Base-by-base conservation (phyloP, 805 yeast species). In the Nakazawaea populi region DNA sequence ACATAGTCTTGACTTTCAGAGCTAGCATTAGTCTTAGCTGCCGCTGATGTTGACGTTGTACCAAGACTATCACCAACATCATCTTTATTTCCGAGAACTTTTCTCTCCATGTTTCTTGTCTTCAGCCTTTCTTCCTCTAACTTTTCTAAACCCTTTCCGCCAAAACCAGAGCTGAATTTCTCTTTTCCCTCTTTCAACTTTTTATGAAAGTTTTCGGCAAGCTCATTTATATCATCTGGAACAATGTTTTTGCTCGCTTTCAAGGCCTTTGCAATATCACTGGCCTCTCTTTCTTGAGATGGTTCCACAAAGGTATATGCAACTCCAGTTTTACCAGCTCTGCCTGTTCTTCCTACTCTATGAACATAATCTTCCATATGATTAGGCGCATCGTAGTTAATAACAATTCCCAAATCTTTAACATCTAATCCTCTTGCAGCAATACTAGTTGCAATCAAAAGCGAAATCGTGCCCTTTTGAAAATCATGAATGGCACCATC, bases 381-480 rank as follows among this genome's bases (percentile, higher is more conserved):
- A 55, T 77, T 87, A 0, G 96, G 96, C 0, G 89, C 77, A 56
- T 87, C 90, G 59, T 77, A 87, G 55, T 94, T 87, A 6, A 94
- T 72, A 2, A 94, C 98, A 42, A 91, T 65, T 52, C 82, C 82
- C 29, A 92, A 76, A 27, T 83, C 85, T 48, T 89, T 87, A n/a
- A 94, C 97, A 67, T 94, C 97, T 28, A 94, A 70, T 0, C 99
- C 99, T 55, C 99, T 75, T 0, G 99, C 96, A 2, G 97, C 89
- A 29, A 94, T 87, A 2, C 96, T 94, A 0, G 99, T 94, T 6
- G 97, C 96, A 30, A 94, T 79, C 46, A 94, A 69, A 1, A 90
- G 79, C 50, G 81, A 78, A 4, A 81, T 68, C 0, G 74, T 72
- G 11, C 89, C 85, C 6, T 64, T 70, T 51, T 79, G 76, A 65